Percentiles rank a stretch among this genome's conserved stretches.
Conservation (phyloP, 345 rosid species). For the Geranium brycei region DNA sequence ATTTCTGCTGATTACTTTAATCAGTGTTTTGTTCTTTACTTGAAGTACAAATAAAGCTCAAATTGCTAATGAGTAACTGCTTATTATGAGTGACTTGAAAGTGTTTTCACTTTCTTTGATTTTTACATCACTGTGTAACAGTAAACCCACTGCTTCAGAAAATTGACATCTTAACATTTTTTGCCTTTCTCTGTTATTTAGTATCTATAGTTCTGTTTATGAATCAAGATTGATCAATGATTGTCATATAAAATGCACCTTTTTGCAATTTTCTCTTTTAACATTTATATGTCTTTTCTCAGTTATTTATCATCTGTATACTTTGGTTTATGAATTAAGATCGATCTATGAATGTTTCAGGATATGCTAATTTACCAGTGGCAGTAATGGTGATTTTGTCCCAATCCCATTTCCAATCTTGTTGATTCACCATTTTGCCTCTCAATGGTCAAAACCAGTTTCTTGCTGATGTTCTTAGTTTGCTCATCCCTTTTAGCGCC, state of each 20-base stretch:
- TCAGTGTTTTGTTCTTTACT: not conserved
- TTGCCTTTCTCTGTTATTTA: constrained; percentile 5
- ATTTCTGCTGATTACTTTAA: not conserved
- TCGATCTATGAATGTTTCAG: not conserved
- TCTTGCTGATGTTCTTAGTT: constrained; percentile 10
- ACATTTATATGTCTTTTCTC: no score
- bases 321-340: no score
- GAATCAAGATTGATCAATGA: constrained; percentile 4
- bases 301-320: no score
- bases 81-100: constrained; percentile 26
- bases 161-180: constrained; percentile 21
- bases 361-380: not conserved
- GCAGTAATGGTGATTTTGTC: not conserved
- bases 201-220: constrained; percentile 1
- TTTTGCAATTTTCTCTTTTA: no score
- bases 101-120: constrained; percentile 4
- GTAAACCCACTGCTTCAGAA: constrained; percentile 21
- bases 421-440: constrained; percentile 4
- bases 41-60: not conserved
- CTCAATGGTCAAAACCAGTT: constrained; percentile 15
- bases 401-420: not conserved
- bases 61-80: not conserved
- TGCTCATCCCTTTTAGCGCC: constrained; percentile 26
- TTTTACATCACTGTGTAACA: not conserved
- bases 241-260: no score